Evolutionary conservation across 2,329 filamentous ascomycete genomes (phyloP), one percentile per base, ranked within the genome.

Genomic region (Fusarium denticulatum): DNA sequence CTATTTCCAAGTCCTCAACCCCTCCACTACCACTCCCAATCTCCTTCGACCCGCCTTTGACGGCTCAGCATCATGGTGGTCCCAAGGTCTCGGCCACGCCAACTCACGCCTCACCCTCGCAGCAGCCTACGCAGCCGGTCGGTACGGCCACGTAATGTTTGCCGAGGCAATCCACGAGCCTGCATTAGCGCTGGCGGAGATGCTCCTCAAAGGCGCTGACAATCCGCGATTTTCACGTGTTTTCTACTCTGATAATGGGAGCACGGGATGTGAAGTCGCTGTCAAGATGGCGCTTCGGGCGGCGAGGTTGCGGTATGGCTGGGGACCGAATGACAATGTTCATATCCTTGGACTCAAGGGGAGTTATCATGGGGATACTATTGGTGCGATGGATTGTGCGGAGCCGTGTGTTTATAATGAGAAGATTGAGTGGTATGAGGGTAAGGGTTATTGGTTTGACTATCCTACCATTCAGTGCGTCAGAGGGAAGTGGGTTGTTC

Each of bases 61-160:
- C 75, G 94, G 92, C 6, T 96, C 94, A 1, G 94, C 94, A 2
- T 96, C 93, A 0, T 97, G 94, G 94, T 97, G 94, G 94, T 97
- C 94, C 0, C 94, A 97, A 81, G 94, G 94, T 5, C 87, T 97
- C 1, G 94, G 94, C 3, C 94, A 97, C 73, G 92, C 91, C 11
- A 95, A 94, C 75, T 89, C 93, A 0, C 83, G 86, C 1, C 85
- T 97, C 2, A 89, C 93, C 0, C 87, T 96, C 4, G 90, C 93
- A 1, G 93, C 94, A 5, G 93, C 94, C 0, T 92, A 96, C 78
- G 94, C 94, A 1, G 93, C 94, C 4, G 94, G 94, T 13, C 88
- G 94, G 34, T 97, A 96, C 77, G 94, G 94, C 0, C 94, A 97
- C 81, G 93, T 96, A 74, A 96, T 97, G 92, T 96, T 97, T 77